phyloP scores from a whole-genome alignment of 257 asterid species.

The Gentiana macrophylla region DNA sequence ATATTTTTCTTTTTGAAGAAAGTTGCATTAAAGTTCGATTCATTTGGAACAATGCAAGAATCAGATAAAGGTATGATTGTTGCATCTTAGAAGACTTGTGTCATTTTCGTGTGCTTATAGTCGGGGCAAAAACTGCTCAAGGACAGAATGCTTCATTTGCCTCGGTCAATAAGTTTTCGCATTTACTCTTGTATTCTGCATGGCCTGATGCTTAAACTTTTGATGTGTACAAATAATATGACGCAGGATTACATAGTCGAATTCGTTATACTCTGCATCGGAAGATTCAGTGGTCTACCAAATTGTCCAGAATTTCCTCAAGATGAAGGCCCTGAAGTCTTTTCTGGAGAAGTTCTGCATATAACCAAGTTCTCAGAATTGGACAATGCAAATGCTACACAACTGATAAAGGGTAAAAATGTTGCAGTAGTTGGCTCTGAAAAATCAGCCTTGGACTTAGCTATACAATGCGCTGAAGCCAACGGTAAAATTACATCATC shows the following conservation, averaged over 20 bases:
- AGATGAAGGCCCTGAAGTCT: slow-evolving; percentile 41
- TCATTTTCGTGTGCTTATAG: neutral
- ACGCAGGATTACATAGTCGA: slow-evolving; percentile 40
- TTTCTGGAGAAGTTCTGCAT: slow-evolving; percentile 50
- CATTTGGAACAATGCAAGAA: too few species aligned
- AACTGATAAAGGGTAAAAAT: slow-evolving; percentile 43
- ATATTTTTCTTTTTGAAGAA: too few species aligned
- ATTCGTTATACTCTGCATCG: slow-evolving; percentile 48
- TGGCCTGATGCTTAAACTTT: neutral
- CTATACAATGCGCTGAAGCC: slow-evolving; percentile 29
- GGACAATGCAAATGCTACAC: slow-evolving; percentile 38
- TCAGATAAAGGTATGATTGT: too few species aligned
- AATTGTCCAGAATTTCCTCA: slow-evolving; percentile 37
- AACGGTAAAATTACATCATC: slow-evolving; percentile 26
- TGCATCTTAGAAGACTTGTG: too few species aligned
- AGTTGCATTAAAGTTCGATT: too few species aligned
- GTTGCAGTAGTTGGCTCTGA: slow-evolving; percentile 39
- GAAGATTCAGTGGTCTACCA: slow-evolving; percentile 65
- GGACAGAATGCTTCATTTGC: too few species aligned
- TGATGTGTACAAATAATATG: neutral
- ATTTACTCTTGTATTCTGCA: too few species aligned
- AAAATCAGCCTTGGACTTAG: slow-evolving; percentile 49
- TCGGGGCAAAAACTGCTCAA: neutral
- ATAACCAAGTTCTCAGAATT: slow-evolving; percentile 44
- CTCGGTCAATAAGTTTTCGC: too few species aligned